Evolutionary conservation across 306 rosid species (phyloP).

Genomic region (Cicer chorassanicum): DNA sequence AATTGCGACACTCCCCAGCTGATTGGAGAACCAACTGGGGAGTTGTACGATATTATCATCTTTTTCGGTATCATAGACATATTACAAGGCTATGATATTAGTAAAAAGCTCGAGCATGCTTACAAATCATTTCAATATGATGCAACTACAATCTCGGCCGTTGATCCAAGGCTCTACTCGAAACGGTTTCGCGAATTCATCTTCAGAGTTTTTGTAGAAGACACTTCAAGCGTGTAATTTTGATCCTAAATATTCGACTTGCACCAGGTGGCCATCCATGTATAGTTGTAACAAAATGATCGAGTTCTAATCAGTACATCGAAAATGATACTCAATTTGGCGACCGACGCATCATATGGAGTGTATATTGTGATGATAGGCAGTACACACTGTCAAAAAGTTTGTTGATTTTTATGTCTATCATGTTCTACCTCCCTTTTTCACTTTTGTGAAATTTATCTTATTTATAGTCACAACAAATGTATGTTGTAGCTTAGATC

Average conservation of each 20-base stretch:
- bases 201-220: constrained; percentile 88
- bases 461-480: constrained; percentile 35
- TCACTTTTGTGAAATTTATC: constrained; percentile 16
- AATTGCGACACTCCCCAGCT: constrained; percentile 64
- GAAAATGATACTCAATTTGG: constrained; percentile 37
- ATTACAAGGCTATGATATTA: constrained; percentile 92
- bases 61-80: constrained; percentile 92
- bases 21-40: constrained; percentile 89
- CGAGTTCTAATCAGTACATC: constrained; percentile 44
- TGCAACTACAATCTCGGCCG: constrained; percentile 86
- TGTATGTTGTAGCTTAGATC: constrained; percentile 52
- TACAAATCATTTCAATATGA: constrained; percentile 91
- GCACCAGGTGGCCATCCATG: constrained; percentile 49
- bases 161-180: constrained; percentile 94
- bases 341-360: constrained; percentile 40
- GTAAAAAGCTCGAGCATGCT: constrained; percentile 97
- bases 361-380: constrained; percentile 35
- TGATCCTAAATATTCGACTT: constrained; percentile 49
- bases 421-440: constrained; percentile 21
- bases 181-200: constrained; percentile 94
- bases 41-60: constrained; percentile 69
- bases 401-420: constrained; percentile 11
- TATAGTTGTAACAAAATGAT: constrained; percentile 52
- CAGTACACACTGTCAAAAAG: constrained; percentile 2
- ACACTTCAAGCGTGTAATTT: constrained; percentile 56